These are phyloP conservation scores for Apophysomyces sp. DNA, from an alignment of 371 early-diverging fungal genomes.

Conservation along the genomic window DNA sequence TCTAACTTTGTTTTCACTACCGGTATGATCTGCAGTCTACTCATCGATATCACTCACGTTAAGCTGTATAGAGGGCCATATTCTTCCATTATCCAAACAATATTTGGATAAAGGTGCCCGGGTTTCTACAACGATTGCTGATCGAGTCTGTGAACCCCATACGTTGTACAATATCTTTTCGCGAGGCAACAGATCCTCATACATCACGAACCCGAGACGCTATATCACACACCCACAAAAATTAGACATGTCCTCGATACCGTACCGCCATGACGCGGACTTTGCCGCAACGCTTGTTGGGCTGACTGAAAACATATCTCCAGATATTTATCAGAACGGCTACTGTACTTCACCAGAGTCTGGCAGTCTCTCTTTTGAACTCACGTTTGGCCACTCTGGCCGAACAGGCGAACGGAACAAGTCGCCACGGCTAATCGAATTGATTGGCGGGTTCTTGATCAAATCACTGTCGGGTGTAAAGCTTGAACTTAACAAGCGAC, in stretches of 20 bases:
- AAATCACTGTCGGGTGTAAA: constrained; percentile 49
- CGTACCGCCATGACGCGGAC: constrained; percentile 26
- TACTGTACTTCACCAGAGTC: constrained; percentile 26
- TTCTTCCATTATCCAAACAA: constrained; percentile 44
- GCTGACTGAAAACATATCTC: neutral
- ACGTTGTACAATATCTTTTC: neutral
- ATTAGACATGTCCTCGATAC: constrained; percentile 30
- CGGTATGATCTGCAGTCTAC: constrained; percentile 23
- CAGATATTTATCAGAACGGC: constrained; percentile 12
- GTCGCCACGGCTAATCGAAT: constrained; percentile 28
- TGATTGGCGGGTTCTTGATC: constrained; percentile 47
- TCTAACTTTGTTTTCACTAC: constrained; percentile 88
- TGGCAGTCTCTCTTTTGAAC: constrained; percentile 11
- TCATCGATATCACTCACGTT: neutral
- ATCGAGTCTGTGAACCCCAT: neutral
- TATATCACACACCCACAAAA: constrained; percentile 14
- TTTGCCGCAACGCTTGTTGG: constrained; percentile 36
- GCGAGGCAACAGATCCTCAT: constrained; percentile 1
- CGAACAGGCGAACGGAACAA: constrained; percentile 1
- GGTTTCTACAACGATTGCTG: neutral
- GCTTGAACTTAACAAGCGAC: constrained; percentile 34
- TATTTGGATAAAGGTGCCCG: constrained; percentile 5
- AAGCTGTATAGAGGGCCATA: constrained; percentile 69
- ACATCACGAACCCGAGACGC: neutral
- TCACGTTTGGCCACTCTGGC: constrained; percentile 27